phyloP scores from a whole-genome alignment of 805 yeast species.

The Ogataea chonburiensis region DNA sequence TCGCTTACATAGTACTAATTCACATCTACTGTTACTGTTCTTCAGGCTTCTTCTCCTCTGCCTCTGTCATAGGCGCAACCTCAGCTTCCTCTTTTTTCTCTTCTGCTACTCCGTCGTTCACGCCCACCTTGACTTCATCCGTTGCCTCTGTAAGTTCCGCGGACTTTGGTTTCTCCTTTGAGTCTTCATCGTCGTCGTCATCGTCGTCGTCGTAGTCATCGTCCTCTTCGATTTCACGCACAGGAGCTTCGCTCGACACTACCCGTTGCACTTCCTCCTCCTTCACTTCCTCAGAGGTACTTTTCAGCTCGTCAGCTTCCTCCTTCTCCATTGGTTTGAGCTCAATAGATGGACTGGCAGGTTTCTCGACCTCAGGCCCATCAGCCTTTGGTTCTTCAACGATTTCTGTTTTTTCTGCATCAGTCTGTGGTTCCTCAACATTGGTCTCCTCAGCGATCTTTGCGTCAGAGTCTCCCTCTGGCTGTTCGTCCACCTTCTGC shows the following conservation, averaged over 20 bases:
- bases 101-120: background rate
- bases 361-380: background rate
- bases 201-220: conserved; percentile 37
- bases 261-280: conserved; percentile 18
- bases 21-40: conserved; percentile 1
- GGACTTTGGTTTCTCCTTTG: too few species aligned
- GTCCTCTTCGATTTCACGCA: conserved; percentile 38
- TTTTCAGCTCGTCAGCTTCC: conserved; percentile 28
- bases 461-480: background rate
- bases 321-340: conserved; percentile 35
- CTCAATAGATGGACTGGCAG: conserved; percentile 22
- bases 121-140: background rate
- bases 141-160: too few species aligned
- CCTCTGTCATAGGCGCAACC: background rate
- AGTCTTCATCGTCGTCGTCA: conserved; percentile 11
- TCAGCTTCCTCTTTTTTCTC: conserved; percentile 1
- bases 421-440: conserved; percentile 3
- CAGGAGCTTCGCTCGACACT: conserved; percentile 27
- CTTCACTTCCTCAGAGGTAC: conserved; percentile 16
- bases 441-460: conserved; percentile 1
- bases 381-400: conserved; percentile 4
- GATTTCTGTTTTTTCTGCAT: conserved; percentile 1
- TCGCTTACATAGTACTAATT: conserved; percentile 8
- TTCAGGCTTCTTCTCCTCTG: conserved; percentile 1
- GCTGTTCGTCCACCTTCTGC: conserved; percentile 10